Conservation (phyloP, 129 eudicot genomes). For the Flaveria brownii region DNA sequence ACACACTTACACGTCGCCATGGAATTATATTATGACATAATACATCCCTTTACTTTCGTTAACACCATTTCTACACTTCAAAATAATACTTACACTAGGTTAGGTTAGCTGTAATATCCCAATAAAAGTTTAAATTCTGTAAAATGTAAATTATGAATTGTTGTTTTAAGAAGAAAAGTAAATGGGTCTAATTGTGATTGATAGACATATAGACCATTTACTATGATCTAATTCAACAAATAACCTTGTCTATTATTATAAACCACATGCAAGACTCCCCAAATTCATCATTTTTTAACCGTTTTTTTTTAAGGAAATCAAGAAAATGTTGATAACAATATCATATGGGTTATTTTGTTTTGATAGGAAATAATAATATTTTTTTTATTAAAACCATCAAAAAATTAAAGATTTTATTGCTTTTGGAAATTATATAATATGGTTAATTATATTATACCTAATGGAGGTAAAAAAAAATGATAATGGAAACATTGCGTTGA, state of each 20-base stretch:
- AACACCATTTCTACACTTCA: background rate
- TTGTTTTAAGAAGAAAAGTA: too few relatives aligned
- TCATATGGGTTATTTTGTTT: background rate
- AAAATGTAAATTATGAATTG: too few relatives aligned
- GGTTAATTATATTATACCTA: background rate
- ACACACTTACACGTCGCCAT: constrained; percentile 26
- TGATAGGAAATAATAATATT: background rate
- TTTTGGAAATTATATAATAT: background rate
- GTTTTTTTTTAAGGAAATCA: too few relatives aligned
- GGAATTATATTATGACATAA: background rate
- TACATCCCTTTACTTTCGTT: background rate
- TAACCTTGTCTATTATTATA: background rate
- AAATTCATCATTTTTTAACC: background rate
- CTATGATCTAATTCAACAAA: too few relatives aligned
- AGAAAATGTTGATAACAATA: background rate
- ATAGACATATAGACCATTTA: too few relatives aligned
- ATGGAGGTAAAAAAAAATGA: background rate
- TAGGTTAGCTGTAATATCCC: too few relatives aligned
- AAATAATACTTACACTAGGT: too few relatives aligned
- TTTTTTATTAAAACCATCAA: background rate
- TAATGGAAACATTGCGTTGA: constrained; percentile 26
- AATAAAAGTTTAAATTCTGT: too few relatives aligned
- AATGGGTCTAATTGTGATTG: too few relatives aligned
- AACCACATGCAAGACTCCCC: background rate
- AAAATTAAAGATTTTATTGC: background rate